Evolutionary conservation across 768 basidiomycete species (phyloP), one percentile per base, ranked within the genome.

Genomic region (Infundibulicybe gibba): DNA sequence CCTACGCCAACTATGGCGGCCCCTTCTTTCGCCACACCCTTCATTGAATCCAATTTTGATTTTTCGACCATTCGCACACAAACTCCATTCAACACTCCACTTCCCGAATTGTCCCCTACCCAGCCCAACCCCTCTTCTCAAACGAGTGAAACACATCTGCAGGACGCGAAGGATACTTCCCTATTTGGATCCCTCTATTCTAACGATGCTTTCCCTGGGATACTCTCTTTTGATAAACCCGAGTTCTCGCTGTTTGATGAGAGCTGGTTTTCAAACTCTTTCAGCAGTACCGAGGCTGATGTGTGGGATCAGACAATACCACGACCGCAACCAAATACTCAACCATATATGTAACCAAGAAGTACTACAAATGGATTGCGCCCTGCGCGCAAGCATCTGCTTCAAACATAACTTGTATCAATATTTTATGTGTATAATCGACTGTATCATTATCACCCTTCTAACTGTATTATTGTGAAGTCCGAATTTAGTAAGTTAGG

Each of bases 71-170:
- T 41, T 9, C 49, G 45, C 31, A 48, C 51, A 16, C 40, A 51
- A 14, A 9, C 45, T 33, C 42, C 47, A 14, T 55, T 49, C 30
- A 51, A 50, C 9, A 40, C 52, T 3, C 19, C 49, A 25, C 45
- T 52, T 32, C 17, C 35, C 35, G 35, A 38, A 38, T 19, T 38
- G 6, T 38, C 17, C 35, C 35, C 35, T n/a, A n/a, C 35, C 35
- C 35, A 14, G 15, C 16, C 3, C 14, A 5, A 19, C 32, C 13
- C 16, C 17, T 10, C 35, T 3, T 38, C 35, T 3, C 35, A 38
- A 38, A 10, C n/a, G 4, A 19, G 35, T 38, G 35, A 38, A 38
- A 19, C 6, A 10, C 35, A n/a, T 19, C n/a, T n/a, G 17, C 35
- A 38, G 10, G 35, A 38, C 17, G 35, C 25, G 25, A 25, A 25